These are phyloP conservation scores for Crassisporium funariophilum DNA, from an alignment of 768 basidiomycete genomes.

Conservation along the genomic window DNA sequence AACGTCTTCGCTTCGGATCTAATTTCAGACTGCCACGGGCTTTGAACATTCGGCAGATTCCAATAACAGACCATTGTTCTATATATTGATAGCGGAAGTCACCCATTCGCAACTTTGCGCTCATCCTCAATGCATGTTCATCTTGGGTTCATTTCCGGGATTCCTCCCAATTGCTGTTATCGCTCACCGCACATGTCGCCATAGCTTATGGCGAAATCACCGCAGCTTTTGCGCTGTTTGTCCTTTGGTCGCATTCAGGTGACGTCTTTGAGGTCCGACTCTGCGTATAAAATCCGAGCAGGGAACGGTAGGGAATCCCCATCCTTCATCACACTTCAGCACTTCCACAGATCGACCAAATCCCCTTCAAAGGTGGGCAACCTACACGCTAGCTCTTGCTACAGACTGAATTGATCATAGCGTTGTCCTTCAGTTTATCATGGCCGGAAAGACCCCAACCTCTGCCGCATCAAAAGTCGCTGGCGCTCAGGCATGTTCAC, in stretches of 20 bases:
- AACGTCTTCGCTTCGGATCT: no score
- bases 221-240: conserved; percentile 20
- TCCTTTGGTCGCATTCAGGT: conserved; percentile 5
- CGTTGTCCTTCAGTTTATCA: conserved; percentile 9
- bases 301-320: not conserved
- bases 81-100: conserved; percentile 8
- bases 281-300: conserved; percentile 16
- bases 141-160: conserved; percentile 22
- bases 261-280: conserved; percentile 9
- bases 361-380: not conserved
- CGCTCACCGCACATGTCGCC: conserved; percentile 12
- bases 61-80: not conserved
- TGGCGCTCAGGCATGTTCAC: conserved; percentile 12
- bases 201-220: conserved; percentile 24
- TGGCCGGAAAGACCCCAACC: conserved; percentile 24
- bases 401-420: no score
- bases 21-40: no score
- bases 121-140: conserved; percentile 15
- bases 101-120: conserved; percentile 12
- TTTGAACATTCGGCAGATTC: not conserved
- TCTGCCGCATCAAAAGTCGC: conserved; percentile 19
- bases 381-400: not conserved
- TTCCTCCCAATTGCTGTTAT: conserved; percentile 15
- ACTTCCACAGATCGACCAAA: conserved; percentile 6
- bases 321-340: conserved; percentile 9